These are phyloP conservation scores for Hypoxylon sp. DNA, from an alignment of 2,329 filamentous ascomycete genomes.

Conservation along the genomic window DNA sequence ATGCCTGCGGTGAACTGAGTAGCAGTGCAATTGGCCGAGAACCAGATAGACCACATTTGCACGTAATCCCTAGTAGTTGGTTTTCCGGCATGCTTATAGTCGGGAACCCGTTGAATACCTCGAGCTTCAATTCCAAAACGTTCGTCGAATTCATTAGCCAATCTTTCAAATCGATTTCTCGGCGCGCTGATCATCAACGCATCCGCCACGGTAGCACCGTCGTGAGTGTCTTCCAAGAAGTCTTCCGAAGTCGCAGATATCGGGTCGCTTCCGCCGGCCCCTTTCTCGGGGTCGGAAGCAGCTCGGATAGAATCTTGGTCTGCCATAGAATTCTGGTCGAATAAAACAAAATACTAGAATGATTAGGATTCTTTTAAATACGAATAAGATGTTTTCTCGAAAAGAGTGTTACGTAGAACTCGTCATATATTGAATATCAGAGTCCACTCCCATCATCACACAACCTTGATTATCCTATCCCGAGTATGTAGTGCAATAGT, in stretches of 20 bases:
- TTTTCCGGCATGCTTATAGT: constrained; percentile 56
- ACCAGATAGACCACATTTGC: constrained; percentile 56
- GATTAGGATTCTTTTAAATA: background rate
- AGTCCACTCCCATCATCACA: background rate
- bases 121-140: constrained; percentile 55
- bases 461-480: background rate
- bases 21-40: constrained; percentile 61
- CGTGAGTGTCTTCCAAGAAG: background rate
- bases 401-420: background rate
- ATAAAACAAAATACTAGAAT: background rate
- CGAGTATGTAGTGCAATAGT: background rate
- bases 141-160: constrained; percentile 16
- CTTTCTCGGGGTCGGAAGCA: background rate
- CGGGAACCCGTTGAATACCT: constrained; percentile 59
- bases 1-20: constrained; percentile 59
- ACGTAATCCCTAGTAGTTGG: constrained; percentile 42
- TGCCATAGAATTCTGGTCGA: background rate
- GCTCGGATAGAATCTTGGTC: background rate
- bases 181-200: constrained; percentile 15
- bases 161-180: constrained; percentile 11
- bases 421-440: background rate
- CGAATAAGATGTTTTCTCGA: background rate
- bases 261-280: background rate
- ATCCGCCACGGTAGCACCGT: background rate
- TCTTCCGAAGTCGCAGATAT: constrained; percentile 1